Base-by-base conservation (phyloP, 345 rosid genomes). In the Luvunga scandens region DNA sequence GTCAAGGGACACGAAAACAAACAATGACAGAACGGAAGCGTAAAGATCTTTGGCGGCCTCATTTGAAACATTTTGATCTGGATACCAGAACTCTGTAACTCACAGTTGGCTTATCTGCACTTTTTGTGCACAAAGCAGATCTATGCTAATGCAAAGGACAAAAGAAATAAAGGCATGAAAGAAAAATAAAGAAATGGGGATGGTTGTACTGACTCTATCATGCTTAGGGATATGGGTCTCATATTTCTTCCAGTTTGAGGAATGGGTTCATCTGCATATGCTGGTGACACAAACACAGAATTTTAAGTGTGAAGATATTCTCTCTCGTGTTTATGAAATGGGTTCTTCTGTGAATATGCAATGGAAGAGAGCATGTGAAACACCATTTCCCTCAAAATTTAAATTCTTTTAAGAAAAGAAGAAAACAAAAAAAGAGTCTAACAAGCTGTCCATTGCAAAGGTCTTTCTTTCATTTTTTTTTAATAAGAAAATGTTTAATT, bases 211-310 rank as follows among this genome's bases (percentile, higher is more conserved):
- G 48, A 65, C 81, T 71, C 77, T 78, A 72, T 77, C 85, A 85
- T 84, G 84, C 76, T 85, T 56, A 53, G 77, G 83, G 80, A 82
- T 81, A 84, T 83, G 90, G 89, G 83, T 71, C 69, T 75, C 72
- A 36, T 67, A 38, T 56, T 75, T 65, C 69, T 78, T 60, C 28
- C 75, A 48, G 72, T 72, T 78, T 81, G 62, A 81, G 77, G 75
- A 66, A 77, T 76, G 70, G 69, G 64, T 70, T 81, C 75, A 34
- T 75, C 79, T 77, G 81, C 85, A 77, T 30, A 50, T 71, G 70
- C 77, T 80, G 76, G 79, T 83, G 82, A 75, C 83, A 38, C 50
- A 28, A 77, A 74, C 79, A 82, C 79, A 73, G 70, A 83, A 73
- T 69, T 82, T 69, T 69, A 7, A 77, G 78, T 81, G 84, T 82